Conservation (phyloP, 2,329 filamentous ascomycete species). For the Fusarium sp. region DNA sequence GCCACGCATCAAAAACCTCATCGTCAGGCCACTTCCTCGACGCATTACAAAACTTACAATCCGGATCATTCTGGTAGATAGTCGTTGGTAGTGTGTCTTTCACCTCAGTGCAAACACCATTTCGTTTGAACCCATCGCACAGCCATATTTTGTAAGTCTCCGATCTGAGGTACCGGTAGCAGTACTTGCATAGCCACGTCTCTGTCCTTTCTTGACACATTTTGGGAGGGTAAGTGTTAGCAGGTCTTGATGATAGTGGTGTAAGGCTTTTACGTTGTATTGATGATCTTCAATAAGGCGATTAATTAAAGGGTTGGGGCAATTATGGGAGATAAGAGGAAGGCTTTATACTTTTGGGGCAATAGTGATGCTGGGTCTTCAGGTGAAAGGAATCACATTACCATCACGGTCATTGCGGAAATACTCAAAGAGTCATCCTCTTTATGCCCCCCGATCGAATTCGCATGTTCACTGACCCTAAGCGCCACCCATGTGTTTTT, state of each 20-base stretch:
- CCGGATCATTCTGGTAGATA: neutral
- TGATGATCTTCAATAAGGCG: fast-evolving
- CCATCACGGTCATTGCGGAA: neutral
- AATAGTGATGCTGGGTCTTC: neutral
- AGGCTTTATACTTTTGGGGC: neutral
- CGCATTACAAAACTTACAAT: neutral
- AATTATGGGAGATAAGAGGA: neutral
- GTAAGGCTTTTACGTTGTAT: too few species aligned
- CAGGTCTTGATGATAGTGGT: neutral
- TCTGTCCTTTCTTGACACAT: neutral
- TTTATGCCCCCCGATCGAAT: neutral
- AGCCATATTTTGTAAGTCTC: neutral
- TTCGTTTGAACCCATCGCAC: neutral
- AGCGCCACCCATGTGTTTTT: neutral
- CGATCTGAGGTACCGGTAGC: neutral
- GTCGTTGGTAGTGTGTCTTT: neutral
- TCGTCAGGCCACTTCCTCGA: neutral
- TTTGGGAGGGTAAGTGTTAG: neutral
- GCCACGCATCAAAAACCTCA: neutral
- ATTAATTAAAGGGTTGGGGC: fast-evolving
- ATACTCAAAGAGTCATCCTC: fast-evolving
- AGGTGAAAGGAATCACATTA: neutral
- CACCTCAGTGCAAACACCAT: neutral
- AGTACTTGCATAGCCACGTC: neutral
- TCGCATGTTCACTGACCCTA: neutral